Evolutionary conservation across 2,329 filamentous ascomycete genomes (phyloP).

Genomic region (Stachybotrys chartarum): DNA sequence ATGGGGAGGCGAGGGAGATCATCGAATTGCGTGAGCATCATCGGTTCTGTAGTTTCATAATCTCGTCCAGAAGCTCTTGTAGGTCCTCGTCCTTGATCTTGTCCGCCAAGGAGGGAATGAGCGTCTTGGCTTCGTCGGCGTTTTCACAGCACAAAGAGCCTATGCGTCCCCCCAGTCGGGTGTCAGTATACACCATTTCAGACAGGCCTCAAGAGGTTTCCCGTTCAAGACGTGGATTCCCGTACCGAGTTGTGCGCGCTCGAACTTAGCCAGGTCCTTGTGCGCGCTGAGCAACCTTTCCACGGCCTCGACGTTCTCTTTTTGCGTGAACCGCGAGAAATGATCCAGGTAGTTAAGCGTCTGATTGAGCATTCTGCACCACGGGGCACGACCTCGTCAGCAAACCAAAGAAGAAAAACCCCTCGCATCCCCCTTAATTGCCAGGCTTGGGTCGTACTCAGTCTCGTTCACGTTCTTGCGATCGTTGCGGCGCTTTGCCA

Average conservation of each 20-base stretch:
- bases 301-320: constrained; percentile 91
- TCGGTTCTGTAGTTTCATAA: constrained; percentile 64
- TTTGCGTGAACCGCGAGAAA: constrained; percentile 92
- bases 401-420: neutral
- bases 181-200: neutral
- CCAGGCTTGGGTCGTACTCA: constrained; percentile 48
- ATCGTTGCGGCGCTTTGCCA: constrained; percentile 71
- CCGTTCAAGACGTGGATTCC: neutral
- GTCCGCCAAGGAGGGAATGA: constrained; percentile 81
- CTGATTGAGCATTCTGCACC: constrained; percentile 65
- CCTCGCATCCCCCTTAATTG: too few relatives aligned
- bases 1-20: neutral
- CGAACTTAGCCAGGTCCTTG: constrained; percentile 79
- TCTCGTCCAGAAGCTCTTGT: constrained; percentile 81
- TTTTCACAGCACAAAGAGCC: constrained; percentile 88
- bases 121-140: constrained; percentile 90
- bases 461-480: constrained; percentile 79
- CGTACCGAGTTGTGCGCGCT: constrained; percentile 83
- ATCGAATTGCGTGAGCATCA: constrained; percentile 8
- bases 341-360: constrained; percentile 89
- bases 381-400: constrained; percentile 5
- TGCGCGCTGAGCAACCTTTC: constrained; percentile 77
- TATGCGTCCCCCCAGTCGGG: constrained; percentile 25
- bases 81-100: constrained; percentile 90
- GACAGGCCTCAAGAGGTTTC: too few relatives aligned